Base-by-base conservation (phyloP, 345 rosid genomes). In the Stellera chamaejasme region DNA sequence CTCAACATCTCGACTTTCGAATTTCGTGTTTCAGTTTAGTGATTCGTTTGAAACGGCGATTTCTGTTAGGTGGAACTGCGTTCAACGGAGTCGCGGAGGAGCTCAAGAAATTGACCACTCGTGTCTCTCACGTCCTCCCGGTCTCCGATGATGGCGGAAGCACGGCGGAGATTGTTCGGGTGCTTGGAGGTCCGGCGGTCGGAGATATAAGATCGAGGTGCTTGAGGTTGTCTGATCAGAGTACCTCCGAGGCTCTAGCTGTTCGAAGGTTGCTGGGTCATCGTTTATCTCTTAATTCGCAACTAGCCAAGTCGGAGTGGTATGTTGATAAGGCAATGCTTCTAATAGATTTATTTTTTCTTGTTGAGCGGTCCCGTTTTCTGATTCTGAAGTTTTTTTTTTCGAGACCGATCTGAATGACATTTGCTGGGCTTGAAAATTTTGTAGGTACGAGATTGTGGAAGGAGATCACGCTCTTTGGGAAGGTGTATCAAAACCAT, bases 91-190 rank as follows among this genome's bases (percentile, higher is more conserved):
- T 92, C 13, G 93, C 86, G 19, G 95, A 88, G 69, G 96, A 88
- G 72, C 81, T 92, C 43, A 88, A 85, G 90, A 79, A 59, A 58
- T 48, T 92, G 49, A 92, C 96, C 16, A 84, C 90, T 11, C 77
- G 90, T 42, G 95, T 92, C 5, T 81, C 96, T 36, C 95, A 92
- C 61, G 95, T 92, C 50, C 85, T 92, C 62, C 98, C 96, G 23
- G 98, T 92, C 25, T 92, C 96, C 50, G 96, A 92, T 51, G 98
- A 92, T 62, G 96, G 98, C 2, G 98, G 98, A 57, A 88, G 96
- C 48, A 92, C 98, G 0, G 98, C 96, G n/a, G 96, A 92, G 85
- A 88, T 92, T 61, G 95, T 92, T 56, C 85, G 96, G 48, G 95
- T 92, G 15, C 93, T 88, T 7, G 98, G 96, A 27, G 98, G 98